These are phyloP conservation scores for Monosporascus sp. DNA, from an alignment of 2,329 filamentous ascomycete genomes.

Conservation along the genomic window DNA sequence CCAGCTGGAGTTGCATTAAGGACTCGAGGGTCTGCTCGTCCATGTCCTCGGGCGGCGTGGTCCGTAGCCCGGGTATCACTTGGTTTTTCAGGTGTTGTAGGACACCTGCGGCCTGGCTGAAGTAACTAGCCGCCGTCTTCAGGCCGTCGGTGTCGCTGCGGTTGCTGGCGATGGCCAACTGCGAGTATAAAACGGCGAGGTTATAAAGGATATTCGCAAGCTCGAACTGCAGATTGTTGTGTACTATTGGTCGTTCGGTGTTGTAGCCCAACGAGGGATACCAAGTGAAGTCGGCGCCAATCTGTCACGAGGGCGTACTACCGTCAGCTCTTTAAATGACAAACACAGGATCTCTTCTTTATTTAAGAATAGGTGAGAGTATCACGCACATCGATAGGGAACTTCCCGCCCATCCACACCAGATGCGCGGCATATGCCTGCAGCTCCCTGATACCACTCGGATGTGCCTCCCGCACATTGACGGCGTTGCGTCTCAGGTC, in stretches of 20 bases:
- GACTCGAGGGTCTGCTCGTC: conserved; percentile 81
- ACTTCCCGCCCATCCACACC: conserved; percentile 89
- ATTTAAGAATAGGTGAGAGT: conserved; percentile 2
- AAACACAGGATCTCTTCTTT: neutral
- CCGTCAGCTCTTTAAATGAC: neutral
- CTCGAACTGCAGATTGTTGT: conserved; percentile 71
- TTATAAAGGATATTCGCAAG: conserved; percentile 92
- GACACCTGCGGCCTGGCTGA: conserved; percentile 81
- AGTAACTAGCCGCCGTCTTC: conserved; percentile 84
- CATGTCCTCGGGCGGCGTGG: conserved; percentile 90
- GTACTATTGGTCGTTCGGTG: conserved; percentile 62
- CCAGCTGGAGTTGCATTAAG: conserved; percentile 75
- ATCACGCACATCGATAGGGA: conserved; percentile 76
- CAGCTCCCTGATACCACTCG: conserved; percentile 81
- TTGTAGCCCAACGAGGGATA: conserved; percentile 92
- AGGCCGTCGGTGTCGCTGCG: conserved; percentile 74
- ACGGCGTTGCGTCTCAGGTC: conserved; percentile 78
- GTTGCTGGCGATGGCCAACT: conserved; percentile 78
- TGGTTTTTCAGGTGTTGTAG: conserved; percentile 70
- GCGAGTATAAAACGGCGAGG: conserved; percentile 86
- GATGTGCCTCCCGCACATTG: conserved; percentile 81
- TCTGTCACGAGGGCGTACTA: conserved; percentile 40
- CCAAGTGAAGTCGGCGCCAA: conserved; percentile 94
- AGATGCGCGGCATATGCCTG: conserved; percentile 88
- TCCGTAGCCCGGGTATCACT: conserved; percentile 76